Percentiles rank a stretch among this genome's conserved stretches.
phyloP scores from a whole-genome alignment of 495 filamentous ascomycete species.

The Daldinia decipiens region DNA sequence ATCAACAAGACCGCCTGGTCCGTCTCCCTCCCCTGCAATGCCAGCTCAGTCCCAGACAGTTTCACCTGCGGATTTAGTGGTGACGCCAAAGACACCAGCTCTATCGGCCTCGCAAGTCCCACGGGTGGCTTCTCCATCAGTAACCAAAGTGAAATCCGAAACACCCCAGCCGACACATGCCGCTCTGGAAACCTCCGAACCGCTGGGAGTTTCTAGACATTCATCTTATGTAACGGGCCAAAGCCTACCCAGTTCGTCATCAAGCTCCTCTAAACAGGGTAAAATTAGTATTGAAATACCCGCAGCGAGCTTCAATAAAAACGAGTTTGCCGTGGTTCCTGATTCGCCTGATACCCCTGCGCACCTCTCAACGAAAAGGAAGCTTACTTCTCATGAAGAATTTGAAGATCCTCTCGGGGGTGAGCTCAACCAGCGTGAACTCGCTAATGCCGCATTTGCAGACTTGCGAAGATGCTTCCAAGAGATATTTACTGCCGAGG shows the following conservation, averaged over 20 bases:
- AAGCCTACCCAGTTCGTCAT: conserved; percentile 14
- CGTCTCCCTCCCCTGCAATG: conserved; percentile 21
- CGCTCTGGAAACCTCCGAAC: conserved; percentile 21
- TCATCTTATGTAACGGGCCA: conserved; percentile 7
- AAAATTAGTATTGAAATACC: conserved; percentile 55
- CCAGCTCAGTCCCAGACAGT: conserved; percentile 46
- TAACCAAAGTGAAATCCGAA: conserved; percentile 21
- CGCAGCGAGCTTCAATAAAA: conserved; percentile 49
- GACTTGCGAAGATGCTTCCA: conserved; percentile 74
- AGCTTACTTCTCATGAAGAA: conserved; percentile 52
- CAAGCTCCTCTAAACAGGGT: conserved; percentile 19
- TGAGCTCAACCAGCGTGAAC: conserved; percentile 77
- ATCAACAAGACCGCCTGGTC: conserved; percentile 19
- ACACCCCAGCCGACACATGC: conserved; percentile 18
- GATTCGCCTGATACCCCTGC: conserved; percentile 54
- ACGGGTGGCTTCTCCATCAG: conserved; percentile 18
- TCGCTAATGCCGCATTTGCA: conserved; percentile 75
- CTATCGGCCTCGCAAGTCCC: conserved; percentile 26
- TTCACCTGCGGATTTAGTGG: conserved; percentile 46
- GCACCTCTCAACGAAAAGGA: conserved; percentile 54
- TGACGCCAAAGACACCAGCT: conserved; percentile 34
- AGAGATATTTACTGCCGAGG: conserved; percentile 82
- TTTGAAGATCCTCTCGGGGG: conserved; percentile 59
- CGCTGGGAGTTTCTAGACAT: conserved; percentile 9
- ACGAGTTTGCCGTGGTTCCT: conserved; percentile 54